A percentile compares a stretch with the other conserved stretches of the same genome.
Conservation (phyloP, 2,329 filamentous ascomycete genomes). For the Trichoderma aggressivum region DNA sequence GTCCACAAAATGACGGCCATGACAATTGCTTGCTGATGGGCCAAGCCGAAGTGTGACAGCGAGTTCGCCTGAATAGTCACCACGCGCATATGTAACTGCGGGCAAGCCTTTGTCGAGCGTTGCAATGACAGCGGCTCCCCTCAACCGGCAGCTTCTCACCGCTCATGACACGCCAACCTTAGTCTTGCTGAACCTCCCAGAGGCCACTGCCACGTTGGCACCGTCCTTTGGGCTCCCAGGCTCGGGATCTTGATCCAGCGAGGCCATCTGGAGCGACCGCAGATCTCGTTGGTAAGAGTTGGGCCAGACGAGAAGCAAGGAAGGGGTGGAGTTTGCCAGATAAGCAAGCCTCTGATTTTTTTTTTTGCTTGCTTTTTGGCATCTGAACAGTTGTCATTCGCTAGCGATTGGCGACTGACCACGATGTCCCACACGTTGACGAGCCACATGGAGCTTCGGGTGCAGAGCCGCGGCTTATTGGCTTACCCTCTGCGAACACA, state of each 20-base stretch:
- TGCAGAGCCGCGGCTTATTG: background rate
- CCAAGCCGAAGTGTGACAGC: conserved; percentile 14
- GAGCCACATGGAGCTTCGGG: background rate
- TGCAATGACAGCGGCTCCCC: conserved; percentile 1
- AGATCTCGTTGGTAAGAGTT: conserved; percentile 8
- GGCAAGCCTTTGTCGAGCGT: conserved; percentile 5
- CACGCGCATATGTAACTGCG: conserved; percentile 17
- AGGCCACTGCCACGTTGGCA: conserved; percentile 18
- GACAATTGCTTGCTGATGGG: conserved; percentile 11
- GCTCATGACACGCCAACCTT: conserved; percentile 10
- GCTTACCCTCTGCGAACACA: background rate
- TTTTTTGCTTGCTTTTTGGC: background rate
- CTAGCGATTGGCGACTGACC: background rate
- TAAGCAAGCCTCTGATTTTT: background rate
- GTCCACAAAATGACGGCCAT: conserved; percentile 15
- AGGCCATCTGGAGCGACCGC: conserved; percentile 2
- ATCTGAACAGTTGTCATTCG: background rate
- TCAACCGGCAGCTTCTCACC: conserved; percentile 14
- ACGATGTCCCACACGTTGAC: background rate
- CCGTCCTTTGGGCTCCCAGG: background rate
- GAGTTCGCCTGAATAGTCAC: conserved; percentile 12
- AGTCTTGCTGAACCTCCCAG: background rate
- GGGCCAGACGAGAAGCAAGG: background rate
- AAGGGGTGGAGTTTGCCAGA: conserved; percentile 12
- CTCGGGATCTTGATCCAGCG: background rate